phyloP scores from a whole-genome alignment of 129 eudicot species.

The Apium graveolens region DNA sequence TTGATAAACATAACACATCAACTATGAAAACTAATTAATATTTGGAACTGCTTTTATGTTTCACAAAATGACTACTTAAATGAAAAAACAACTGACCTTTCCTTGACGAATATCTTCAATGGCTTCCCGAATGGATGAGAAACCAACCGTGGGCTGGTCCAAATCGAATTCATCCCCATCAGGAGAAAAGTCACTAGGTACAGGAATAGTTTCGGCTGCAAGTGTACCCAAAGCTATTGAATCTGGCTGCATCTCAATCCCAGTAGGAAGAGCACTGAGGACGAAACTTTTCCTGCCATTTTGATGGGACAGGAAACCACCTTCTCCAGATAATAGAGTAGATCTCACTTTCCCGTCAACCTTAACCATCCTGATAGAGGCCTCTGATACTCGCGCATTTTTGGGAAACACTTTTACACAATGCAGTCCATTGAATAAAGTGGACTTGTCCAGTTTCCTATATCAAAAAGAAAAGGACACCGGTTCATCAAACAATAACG shows the following conservation, averaged over 20 bases:
- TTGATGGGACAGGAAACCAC: constrained; percentile 34
- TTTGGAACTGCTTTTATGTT: not conserved
- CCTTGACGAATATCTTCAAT: constrained; percentile 83
- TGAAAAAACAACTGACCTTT: constrained; percentile 40
- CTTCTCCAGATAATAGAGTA: constrained; percentile 52
- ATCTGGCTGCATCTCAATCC: constrained; percentile 56
- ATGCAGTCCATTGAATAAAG: constrained; percentile 35
- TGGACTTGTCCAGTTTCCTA: constrained; percentile 41
- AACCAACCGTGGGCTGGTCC: constrained; percentile 60
- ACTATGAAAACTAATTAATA: not conserved
- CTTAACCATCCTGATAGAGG: constrained; percentile 36
- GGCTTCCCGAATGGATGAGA: constrained; percentile 66
- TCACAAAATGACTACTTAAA: not conserved
- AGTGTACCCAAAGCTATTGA: constrained; percentile 49
- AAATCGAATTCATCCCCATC: constrained; percentile 47
- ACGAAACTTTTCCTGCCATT: constrained; percentile 29
- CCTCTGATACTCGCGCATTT: constrained; percentile 35
- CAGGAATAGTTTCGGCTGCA: constrained; percentile 43
- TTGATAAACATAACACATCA: not conserved
- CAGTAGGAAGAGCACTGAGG: constrained; percentile 26
- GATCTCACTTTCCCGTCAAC: constrained; percentile 35
- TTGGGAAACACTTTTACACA: constrained; percentile 26
- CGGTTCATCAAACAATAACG: not conserved
- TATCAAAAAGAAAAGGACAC: not conserved
- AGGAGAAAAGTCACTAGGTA: constrained; percentile 29